These are phyloP conservation scores for Vigna trinervia DNA, from an alignment of 306 rosid species.

Conservation along the genomic window DNA sequence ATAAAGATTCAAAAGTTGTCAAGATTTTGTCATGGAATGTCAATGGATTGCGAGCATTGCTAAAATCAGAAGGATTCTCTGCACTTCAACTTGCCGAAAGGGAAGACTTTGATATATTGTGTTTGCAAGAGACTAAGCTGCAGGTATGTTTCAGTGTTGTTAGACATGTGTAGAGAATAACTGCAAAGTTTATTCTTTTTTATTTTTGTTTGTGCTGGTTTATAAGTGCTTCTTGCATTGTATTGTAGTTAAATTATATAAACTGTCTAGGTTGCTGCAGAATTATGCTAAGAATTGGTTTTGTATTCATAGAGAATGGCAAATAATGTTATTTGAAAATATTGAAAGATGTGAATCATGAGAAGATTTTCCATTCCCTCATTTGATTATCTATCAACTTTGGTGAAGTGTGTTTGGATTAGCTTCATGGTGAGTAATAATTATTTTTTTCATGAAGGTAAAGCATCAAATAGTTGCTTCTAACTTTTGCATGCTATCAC, in stretches of 20 bases:
- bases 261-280: slow-evolving; percentile 25
- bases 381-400: slow-evolving; percentile 30
- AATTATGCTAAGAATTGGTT: slow-evolving; percentile 15
- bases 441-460: no score
- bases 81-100: slow-evolving; percentile 79
- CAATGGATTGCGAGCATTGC: slow-evolving; percentile 91
- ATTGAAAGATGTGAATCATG: slow-evolving; percentile 13
- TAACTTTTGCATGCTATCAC: background rate
- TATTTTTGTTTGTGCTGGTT: background rate
- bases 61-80: slow-evolving; percentile 79
- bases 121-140: slow-evolving; percentile 96
- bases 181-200: background rate
- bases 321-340: background rate
- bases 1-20: slow-evolving; percentile 65
- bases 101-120: slow-evolving; percentile 87
- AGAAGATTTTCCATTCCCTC: slow-evolving; percentile 1
- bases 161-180: background rate
- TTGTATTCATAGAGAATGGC: slow-evolving; percentile 9
- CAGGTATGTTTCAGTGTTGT: slow-evolving; percentile 59
- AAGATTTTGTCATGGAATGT: slow-evolving; percentile 96
- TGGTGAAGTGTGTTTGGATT: background rate
- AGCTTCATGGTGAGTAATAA: background rate
- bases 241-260: slow-evolving; percentile 19
- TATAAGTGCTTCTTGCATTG: slow-evolving; percentile 11
- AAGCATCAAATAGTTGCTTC: background rate